Evolutionary conservation across 2,329 filamentous ascomycete species (phyloP), one percentile per base, ranked within the genome.

Genomic region (Gaeumannomyces tritici): DNA sequence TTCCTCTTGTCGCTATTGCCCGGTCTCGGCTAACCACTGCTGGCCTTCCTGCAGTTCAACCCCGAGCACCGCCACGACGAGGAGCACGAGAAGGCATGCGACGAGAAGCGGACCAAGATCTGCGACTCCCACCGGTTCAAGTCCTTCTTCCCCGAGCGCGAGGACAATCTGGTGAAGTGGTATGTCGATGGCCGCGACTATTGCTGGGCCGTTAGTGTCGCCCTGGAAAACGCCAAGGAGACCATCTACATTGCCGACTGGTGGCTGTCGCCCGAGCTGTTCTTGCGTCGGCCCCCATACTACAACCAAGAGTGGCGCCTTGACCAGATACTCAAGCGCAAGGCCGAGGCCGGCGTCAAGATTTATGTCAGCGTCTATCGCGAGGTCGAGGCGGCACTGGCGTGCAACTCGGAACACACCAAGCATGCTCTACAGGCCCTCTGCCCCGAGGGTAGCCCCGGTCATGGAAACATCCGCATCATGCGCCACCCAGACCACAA

Each of bases 401-500:
- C 92, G 0, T 98, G 93, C 77, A 96, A 98, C 72, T 96, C 92
- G 4, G 85, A 83, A 55, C 93, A 98, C 72, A 97, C 93, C 12
- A 98, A 98, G 74, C 89, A 93, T 71, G 90, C 90, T 0, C 81
- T 97, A 63, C 84, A 88, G 67, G 82, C 80, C 4, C 80, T 98
- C 0, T 96, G 93, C 68, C 91, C 92, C 0, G 82, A 93, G 71
- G 93, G 92, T 9, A 82, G 83, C 0, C 89, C 88, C 0, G 95
- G 93, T 1, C 80, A 93, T 72, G 91, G 90, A 59, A 98, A 98
- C 72, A 98, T 99, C 71, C 84, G 80, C 47, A 80, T 96, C 61
- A 89, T 96, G 84, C 86, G 93, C 33, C 93, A 98, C 75, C 93
- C 93, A 0, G 93, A 98, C 73, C 93, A 98, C 76, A 97, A 97